Evolutionary conservation across 2,329 filamentous ascomycete species (phyloP), one percentile per base, ranked within the genome.

Genomic region (Diaporthe amygdali): DNA sequence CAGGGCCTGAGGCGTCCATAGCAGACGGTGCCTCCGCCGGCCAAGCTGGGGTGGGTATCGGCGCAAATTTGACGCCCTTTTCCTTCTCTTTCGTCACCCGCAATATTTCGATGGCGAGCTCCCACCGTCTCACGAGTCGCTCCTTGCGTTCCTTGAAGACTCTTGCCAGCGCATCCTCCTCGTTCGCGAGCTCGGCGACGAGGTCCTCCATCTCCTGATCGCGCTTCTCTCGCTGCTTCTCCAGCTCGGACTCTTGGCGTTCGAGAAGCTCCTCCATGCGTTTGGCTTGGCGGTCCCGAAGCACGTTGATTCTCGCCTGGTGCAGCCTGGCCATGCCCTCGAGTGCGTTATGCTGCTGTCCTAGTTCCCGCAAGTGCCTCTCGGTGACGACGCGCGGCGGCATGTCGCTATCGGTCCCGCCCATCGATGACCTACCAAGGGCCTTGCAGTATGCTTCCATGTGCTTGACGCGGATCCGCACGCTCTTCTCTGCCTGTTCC

Each of bases 401-500:
- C 78, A 87, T 83, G 4, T 78, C 64, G 32, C 73, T 68, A 32
- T 71, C 74, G 15, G 32, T 74, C 1, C 67, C 70, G 2, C 78
- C 75, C 41, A 76, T 79, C 2, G 80, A 78, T 30, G 78, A 82
- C 39, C 82, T 82, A 5, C 86, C 87, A 1, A 88, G 79, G 5
- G 85, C 85, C 71, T 89, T 85, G 75, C 89, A 91, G 77, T 92
- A 92, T 7, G 89, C 89, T 75, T 92, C 89, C 90, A 92, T 92
- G 74, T 92, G 87, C 76, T 86, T 87, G n/a, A 92, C 81, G 17
- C 89, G 85, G 46, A 90, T 87, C 39, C 82, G 83, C 46, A 91
- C 84, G 74, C 87, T 89, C 71, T 84, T 83, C 76, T 90, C 89
- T 68, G 86, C 86, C 74, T 89, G 87, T 66, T 90, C 87, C 20